These are phyloP conservation scores for Odontarrhena argentea DNA, from an alignment of 345 rosid species.

Conservation along the genomic window DNA sequence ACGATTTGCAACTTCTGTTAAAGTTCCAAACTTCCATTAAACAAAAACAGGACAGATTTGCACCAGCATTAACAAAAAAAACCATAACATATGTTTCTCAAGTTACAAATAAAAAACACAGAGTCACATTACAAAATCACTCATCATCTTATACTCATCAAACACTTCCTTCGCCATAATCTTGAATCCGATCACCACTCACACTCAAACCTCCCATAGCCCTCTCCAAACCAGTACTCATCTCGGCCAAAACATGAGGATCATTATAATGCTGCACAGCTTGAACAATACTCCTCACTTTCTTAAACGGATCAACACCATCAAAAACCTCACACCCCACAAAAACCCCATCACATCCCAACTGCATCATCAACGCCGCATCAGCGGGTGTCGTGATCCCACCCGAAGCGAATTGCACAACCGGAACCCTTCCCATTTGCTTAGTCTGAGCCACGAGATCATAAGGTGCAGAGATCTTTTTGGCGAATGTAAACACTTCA, in stretches of 20 bases:
- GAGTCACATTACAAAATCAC: too few species aligned
- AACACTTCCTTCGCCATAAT: slow-evolving; percentile 26
- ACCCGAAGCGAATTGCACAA: slow-evolving; percentile 61
- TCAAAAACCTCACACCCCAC: slow-evolving; percentile 55
- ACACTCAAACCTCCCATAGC: slow-evolving; percentile 36
- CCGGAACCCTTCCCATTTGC: slow-evolving; percentile 68
- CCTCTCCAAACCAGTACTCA: slow-evolving; percentile 47
- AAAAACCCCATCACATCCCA: slow-evolving; percentile 69
- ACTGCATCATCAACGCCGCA: slow-evolving; percentile 73
- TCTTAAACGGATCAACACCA: slow-evolving; percentile 52
- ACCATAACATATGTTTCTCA: not conserved
- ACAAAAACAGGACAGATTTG: not conserved
- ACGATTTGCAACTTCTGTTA: not conserved
- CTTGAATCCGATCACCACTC: slow-evolving; percentile 38
- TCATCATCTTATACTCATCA: not conserved
- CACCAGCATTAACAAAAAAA: not conserved
- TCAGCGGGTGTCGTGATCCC: slow-evolving; percentile 65
- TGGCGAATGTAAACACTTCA: slow-evolving; percentile 55
- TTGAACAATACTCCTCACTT: slow-evolving; percentile 52
- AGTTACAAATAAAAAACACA: too few species aligned
- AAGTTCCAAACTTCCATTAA: not conserved
- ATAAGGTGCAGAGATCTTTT: slow-evolving; percentile 58
- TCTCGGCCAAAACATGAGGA: slow-evolving; percentile 59
- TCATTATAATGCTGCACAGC: slow-evolving; percentile 68
- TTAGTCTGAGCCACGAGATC: slow-evolving; percentile 67